Conservation (phyloP, 2,329 filamentous ascomycete genomes). For the Hypoxylon sp. region DNA sequence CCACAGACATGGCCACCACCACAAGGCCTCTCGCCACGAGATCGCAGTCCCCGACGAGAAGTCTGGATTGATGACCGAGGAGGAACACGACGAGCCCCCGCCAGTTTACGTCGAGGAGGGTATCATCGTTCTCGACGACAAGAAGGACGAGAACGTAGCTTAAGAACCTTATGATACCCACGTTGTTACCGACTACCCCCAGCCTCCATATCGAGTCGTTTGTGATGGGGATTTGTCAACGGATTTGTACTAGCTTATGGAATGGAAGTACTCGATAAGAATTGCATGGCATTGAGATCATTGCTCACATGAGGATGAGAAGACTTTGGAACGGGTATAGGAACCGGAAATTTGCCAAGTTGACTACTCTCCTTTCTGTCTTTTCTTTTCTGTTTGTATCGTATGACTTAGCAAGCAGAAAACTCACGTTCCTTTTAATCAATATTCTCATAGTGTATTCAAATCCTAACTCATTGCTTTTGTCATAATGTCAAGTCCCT, state of each 20-base stretch:
- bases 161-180: slow-evolving; percentile 38
- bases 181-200: slow-evolving; percentile 1
- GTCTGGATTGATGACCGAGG: slow-evolving; percentile 56
- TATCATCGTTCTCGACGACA: slow-evolving; percentile 35
- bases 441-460: slow-evolving; percentile 6
- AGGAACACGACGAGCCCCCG: slow-evolving; percentile 43
- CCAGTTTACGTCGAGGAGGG: slow-evolving; percentile 45
- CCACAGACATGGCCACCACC: slow-evolving; percentile 45
- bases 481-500: too few species aligned
- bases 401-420: slow-evolving; percentile 24
- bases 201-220: slow-evolving; percentile 3
- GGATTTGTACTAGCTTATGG: slow-evolving; percentile 11
- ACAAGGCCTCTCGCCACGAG: slow-evolving; percentile 52
- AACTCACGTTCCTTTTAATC: slow-evolving; percentile 35
- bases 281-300: slow-evolving; percentile 29
- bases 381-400: slow-evolving; percentile 31
- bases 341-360: slow-evolving; percentile 19
- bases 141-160: slow-evolving; percentile 43
- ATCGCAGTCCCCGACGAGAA: slow-evolving; percentile 58
- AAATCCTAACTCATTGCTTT: too few species aligned
- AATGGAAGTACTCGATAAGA: slow-evolving; percentile 12
- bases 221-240: slow-evolving; percentile 6
- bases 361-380: slow-evolving; percentile 28
- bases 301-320: slow-evolving; percentile 15
- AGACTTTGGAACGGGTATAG: slow-evolving; percentile 15